Evolutionary conservation across 306 rosid species (phyloP).

Genomic region (Sesbania bispinosa): DNA sequence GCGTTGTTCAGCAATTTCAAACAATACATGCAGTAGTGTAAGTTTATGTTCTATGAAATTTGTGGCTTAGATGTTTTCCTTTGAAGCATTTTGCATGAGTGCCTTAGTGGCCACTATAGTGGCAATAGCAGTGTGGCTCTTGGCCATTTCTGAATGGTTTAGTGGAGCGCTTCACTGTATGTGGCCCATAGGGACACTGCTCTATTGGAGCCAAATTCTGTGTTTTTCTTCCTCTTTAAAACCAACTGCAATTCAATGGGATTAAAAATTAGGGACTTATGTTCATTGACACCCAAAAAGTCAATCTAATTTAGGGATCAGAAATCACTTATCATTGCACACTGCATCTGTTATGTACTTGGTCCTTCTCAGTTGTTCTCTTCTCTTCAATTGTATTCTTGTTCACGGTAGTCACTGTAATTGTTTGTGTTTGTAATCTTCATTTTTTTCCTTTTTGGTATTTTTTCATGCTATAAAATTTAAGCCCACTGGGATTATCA

Average conservation of each 20-base stretch:
- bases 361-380: not conserved
- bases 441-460: not conserved
- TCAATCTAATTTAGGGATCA: not conserved
- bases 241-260: not conserved
- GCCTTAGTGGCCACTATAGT: not conserved
- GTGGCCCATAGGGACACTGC: not conserved
- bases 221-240: not conserved
- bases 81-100: not conserved
- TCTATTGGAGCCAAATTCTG: not conserved
- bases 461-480: not conserved
- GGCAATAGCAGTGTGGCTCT: not conserved
- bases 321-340: not conserved
- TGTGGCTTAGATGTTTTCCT: not conserved
- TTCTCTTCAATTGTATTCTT: not conserved
- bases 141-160: not conserved
- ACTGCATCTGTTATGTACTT: not conserved
- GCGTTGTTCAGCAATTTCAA: slow-evolving; percentile 91
- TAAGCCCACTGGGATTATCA: not conserved
- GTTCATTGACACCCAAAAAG: not conserved
- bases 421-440: not conserved
- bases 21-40: slow-evolving; percentile 98
- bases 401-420: not conserved
- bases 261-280: not conserved
- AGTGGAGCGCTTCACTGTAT: not conserved
- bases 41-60: slow-evolving; percentile 34